phyloP scores from a whole-genome alignment of 805 yeast species.

The Candida silvicultrix region DNA sequence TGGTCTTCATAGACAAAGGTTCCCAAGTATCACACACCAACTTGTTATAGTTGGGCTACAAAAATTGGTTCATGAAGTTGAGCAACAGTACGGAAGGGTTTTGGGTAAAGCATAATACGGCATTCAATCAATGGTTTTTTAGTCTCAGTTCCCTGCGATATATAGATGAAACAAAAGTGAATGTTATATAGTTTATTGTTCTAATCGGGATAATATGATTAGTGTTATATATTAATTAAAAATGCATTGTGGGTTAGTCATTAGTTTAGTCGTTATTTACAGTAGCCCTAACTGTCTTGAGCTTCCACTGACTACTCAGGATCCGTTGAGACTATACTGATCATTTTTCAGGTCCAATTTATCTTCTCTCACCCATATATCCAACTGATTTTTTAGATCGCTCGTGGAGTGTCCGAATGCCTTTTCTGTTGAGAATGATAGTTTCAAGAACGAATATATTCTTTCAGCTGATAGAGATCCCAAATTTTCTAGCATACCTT shows the following conservation, averaged over 20 bases:
- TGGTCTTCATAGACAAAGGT: slow-evolving; percentile 80
- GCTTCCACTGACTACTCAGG: too few relatives aligned
- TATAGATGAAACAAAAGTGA: too few relatives aligned
- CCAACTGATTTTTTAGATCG: not conserved
- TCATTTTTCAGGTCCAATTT: not conserved
- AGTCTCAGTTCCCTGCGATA: too few relatives aligned
- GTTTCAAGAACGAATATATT: slow-evolving; percentile 46
- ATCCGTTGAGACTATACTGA: not conserved
- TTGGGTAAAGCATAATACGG: slow-evolving; percentile 31
- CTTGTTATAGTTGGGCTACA: slow-evolving; percentile 68
- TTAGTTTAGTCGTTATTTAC: too few relatives aligned
- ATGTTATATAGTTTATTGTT: too few relatives aligned
- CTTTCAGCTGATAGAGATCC: slow-evolving; percentile 41
- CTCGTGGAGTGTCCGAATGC: not conserved
- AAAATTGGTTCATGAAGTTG: slow-evolving; percentile 62
- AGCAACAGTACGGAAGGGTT: slow-evolving; percentile 35
- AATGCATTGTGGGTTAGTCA: too few relatives aligned
- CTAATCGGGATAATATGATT: too few relatives aligned
- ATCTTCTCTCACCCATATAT: not conserved
- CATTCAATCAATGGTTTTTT: too few relatives aligned
- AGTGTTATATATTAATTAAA: too few relatives aligned
- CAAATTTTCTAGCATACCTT: slow-evolving; percentile 51
- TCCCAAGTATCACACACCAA: slow-evolving; percentile 86
- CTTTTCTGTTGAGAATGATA: slow-evolving; percentile 39
- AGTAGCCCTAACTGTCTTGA: too few relatives aligned